Base-by-base conservation (phyloP, 257 asterid species). In the Leptodermis oblonga region DNA sequence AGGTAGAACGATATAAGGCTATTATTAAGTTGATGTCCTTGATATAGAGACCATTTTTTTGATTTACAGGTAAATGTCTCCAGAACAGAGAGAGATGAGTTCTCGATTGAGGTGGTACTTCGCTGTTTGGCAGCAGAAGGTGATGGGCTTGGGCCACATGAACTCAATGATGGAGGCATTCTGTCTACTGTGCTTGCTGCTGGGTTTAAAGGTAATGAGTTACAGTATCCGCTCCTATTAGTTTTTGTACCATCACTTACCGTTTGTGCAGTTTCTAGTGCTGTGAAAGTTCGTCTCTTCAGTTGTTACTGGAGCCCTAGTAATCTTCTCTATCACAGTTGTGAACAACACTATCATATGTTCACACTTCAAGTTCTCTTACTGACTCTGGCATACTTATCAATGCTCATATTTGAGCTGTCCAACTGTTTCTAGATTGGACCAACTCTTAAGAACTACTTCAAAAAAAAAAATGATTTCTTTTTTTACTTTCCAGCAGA, bases 121-220 rank as follows among this genome's bases (percentile, higher is more conserved):
- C 95, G 97, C 71, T 89, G 99, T 84, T 74, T 83, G 84, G 96
- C 97, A 48, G 81, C 77, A 70, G 96, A 85, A 39, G 92, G 95
- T 30, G 97, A 94, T 84, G 99, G 96, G 72, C 84, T 94, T 80
- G 99, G 97, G 74, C 65, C 74, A 56, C 96, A 91, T 60, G 82
- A 86, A 67, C 86, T 77, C 71, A 83, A 87, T 68, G 96, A 94
- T 86, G 99, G 99, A 68, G 97, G 99, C 52, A 62, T 94, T 80
- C 89, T 94, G 65, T 92, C 92, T 61, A 81, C 79, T 33, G 83
- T 89, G 77, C 77, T 91, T 80, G 92, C 97, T 0, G 87, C 97
- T 78, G 95, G 99, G 78, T 85, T 91, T 85, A 94, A 94, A 89
- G 99, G 99, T 90, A 77, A 62, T 37, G 34, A 64, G 42, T 51